Evolutionary conservation across 2,329 filamentous ascomycete species (phyloP).

Genomic region (Penicillium sp.): DNA sequence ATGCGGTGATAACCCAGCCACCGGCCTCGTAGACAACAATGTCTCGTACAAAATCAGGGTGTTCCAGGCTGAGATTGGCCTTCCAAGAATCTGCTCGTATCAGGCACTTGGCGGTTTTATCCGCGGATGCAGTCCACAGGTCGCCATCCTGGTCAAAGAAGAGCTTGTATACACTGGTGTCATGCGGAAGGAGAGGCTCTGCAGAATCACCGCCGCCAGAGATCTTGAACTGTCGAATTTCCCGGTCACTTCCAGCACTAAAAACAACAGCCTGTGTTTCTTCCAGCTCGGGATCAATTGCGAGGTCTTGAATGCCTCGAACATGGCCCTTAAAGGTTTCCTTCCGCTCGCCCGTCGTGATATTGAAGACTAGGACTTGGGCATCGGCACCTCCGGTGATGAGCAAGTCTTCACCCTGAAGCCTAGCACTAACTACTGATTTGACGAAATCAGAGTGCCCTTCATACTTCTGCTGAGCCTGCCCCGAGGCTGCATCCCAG

Average conservation of each 20-base stretch:
- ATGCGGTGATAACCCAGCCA: constrained; percentile 79
- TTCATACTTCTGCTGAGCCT: constrained; percentile 58
- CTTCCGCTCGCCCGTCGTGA: constrained; percentile 63
- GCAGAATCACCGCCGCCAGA: constrained; percentile 44
- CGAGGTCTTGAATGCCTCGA: constrained; percentile 76
- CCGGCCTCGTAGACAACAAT: constrained; percentile 67
- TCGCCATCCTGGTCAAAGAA: constrained; percentile 70
- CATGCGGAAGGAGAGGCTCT: constrained; percentile 71
- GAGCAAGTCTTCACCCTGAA: constrained; percentile 62
- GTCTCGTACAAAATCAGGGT: constrained; percentile 88
- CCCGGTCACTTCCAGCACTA: constrained; percentile 75
- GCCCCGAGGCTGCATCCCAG: constrained; percentile 64
- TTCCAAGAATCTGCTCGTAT: constrained; percentile 66
- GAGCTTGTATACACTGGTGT: constrained; percentile 84
- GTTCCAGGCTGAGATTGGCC: constrained; percentile 67
- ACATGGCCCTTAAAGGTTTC: constrained; percentile 75
- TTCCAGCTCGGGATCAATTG: constrained; percentile 62
- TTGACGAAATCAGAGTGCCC: constrained; percentile 94
- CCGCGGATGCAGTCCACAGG: constrained; percentile 89
- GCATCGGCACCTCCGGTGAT: constrained; percentile 75
- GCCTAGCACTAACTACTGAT: constrained; percentile 61
- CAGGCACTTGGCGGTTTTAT: constrained; percentile 81
- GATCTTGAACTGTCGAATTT: constrained; percentile 65
- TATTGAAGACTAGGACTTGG: constrained; percentile 81
- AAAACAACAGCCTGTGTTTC: constrained; percentile 56